Percentiles rank a stretch among this genome's conserved stretches.
These are phyloP conservation scores for Mentha longifolia DNA, from an alignment of 257 asterid genomes.

Conservation along the genomic window DNA sequence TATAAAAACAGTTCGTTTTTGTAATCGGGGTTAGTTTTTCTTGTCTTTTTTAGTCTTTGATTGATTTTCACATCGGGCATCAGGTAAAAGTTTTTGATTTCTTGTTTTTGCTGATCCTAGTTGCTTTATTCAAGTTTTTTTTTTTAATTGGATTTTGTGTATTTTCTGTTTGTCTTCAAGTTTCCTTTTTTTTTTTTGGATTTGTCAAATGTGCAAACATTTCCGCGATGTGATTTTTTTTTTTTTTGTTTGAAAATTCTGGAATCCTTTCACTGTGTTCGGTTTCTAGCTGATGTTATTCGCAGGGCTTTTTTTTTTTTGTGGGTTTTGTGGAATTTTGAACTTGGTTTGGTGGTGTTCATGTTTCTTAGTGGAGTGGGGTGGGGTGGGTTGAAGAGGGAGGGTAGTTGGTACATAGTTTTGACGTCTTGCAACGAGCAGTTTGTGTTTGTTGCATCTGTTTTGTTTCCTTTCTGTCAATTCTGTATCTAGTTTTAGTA, in stretches of 20 bases:
- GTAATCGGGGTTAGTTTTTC: slow-evolving; percentile 3
- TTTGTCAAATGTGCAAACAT: too few species aligned
- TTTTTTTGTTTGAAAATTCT: neutral
- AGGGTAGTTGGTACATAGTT: neutral
- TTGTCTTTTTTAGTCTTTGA: neutral
- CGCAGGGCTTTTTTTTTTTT: too few species aligned
- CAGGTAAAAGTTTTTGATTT: slow-evolving; percentile 22
- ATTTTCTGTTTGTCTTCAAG: neutral
- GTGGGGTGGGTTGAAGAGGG: neutral
- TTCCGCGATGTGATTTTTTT: slow-evolving; percentile 18
- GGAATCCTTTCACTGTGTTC: too few species aligned
- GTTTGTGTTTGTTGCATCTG: neutral
- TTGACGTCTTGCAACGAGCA: neutral
- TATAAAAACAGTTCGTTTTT: slow-evolving; percentile 7
- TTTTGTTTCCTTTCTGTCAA: neutral
- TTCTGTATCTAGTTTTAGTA: neutral
- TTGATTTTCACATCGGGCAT: slow-evolving; percentile 11
- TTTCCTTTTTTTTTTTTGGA: neutral
- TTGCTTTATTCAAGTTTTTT: too few species aligned
- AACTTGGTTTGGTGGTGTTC: neutral
- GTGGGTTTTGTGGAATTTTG: neutral
- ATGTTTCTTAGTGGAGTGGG: too few species aligned
- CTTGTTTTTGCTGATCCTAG: slow-evolving; percentile 5
- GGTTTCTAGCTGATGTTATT: too few species aligned
- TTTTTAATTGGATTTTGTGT: neutral